Conservation (phyloP, 495 filamentous ascomycete species). For the Penicillium goetzii region DNA sequence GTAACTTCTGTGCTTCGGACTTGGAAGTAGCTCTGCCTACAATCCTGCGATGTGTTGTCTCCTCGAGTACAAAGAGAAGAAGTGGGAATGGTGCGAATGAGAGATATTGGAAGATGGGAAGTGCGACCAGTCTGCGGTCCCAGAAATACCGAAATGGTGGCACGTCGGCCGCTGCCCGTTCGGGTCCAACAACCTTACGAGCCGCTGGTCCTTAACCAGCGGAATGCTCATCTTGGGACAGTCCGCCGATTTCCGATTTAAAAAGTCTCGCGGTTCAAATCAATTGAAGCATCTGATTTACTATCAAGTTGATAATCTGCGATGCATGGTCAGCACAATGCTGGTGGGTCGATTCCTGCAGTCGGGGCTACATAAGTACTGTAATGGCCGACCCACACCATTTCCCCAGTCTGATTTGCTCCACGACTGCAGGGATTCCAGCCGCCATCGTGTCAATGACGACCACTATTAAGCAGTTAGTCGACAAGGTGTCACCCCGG, state of each 20-base stretch:
- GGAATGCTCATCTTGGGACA: neutral
- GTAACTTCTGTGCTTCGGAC: neutral
- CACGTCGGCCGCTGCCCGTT: neutral
- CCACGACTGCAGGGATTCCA: neutral
- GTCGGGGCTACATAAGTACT: too few species aligned
- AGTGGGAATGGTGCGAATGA: neutral
- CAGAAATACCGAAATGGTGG: neutral
- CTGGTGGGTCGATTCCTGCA: neutral
- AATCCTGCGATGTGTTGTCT: neutral
- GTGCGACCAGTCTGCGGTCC: neutral
- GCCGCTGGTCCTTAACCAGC: neutral
- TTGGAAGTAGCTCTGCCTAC: neutral
- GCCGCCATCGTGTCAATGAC: neutral
- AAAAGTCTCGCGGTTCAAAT: neutral
- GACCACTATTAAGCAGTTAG: neutral
- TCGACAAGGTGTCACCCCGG: neutral
- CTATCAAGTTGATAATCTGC: neutral
- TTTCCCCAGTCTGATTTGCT: neutral
- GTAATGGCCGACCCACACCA: neutral
- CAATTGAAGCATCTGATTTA: neutral
- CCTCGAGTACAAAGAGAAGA: neutral
- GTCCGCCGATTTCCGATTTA: neutral
- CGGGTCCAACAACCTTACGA: neutral
- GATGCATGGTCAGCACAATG: neutral
- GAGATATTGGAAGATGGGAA: neutral